Evolutionary conservation across 1,284 basidiomycete genomes (phyloP).

Genomic region (Trametes hirsuta): DNA sequence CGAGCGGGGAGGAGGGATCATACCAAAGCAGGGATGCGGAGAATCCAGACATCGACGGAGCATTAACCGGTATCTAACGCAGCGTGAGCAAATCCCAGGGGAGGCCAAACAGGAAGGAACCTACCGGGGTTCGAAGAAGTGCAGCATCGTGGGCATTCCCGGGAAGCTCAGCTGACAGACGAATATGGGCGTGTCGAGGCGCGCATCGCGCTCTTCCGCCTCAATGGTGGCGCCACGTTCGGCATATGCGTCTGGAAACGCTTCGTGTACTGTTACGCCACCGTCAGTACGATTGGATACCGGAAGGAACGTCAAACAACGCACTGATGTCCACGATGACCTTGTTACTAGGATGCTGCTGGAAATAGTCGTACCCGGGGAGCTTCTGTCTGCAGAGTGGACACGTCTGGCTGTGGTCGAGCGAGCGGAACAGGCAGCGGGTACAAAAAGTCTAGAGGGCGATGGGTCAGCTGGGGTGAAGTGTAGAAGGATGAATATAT

Average conservation of each 20-base stretch:
- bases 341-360: conserved; percentile 76
- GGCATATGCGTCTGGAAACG: conserved; percentile 60
- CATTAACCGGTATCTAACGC: conserved; percentile 80
- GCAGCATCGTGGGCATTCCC: conserved; percentile 85
- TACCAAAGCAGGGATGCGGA: conserved; percentile 80
- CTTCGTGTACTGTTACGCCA: conserved; percentile 54
- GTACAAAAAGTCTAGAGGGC: conserved; percentile 82
- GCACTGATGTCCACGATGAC: conserved; percentile 70
- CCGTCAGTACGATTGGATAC: neutral
- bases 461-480: neutral
- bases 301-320: conserved; percentile 33
- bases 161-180: conserved; percentile 91
- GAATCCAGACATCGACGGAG: conserved; percentile 87
- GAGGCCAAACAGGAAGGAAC: conserved; percentile 20
- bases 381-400: conserved; percentile 85
- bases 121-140: conserved; percentile 88
- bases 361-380: conserved; percentile 80
- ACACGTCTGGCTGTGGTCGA: conserved; percentile 84
- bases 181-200: conserved; percentile 89
- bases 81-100: neutral
- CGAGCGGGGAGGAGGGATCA: conserved; percentile 74
- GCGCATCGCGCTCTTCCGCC: conserved; percentile 75
- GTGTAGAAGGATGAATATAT: too few species aligned
- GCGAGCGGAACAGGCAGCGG: conserved; percentile 84
- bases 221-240: conserved; percentile 64